phyloP scores from a whole-genome alignment of 257 asterid genomes.

The Lantana camara region DNA sequence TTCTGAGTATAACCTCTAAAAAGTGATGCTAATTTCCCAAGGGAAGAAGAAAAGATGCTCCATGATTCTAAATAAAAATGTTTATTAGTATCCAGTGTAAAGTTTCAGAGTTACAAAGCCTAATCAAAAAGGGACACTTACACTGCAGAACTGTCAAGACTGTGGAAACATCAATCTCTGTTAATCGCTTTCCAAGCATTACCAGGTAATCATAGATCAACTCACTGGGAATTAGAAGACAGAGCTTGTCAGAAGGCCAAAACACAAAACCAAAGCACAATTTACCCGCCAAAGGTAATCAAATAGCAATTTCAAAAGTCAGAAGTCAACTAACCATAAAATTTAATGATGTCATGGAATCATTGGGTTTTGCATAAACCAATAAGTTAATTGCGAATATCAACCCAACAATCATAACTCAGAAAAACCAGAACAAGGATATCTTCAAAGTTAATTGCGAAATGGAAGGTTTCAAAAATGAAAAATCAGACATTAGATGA shows the following conservation, averaged over 20 bases:
- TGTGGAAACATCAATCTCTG: slow-evolving; percentile 94
- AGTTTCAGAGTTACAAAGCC: neutral
- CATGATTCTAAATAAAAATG: neutral
- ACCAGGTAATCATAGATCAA: slow-evolving; percentile 88
- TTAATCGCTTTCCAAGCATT: slow-evolving; percentile 83
- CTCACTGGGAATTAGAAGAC: slow-evolving; percentile 59
- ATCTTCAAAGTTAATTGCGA: neutral
- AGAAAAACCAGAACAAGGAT: neutral
- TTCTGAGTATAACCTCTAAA: neutral
- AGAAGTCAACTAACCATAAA: neutral
- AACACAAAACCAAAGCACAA: slow-evolving; percentile 1
- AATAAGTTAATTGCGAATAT: neutral
- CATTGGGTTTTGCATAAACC: slow-evolving; percentile 7
- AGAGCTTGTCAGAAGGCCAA: slow-evolving; percentile 22
- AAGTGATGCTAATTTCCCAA: neutral
- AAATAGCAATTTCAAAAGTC: too few species aligned
- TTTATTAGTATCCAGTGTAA: neutral
- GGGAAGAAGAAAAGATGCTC: slow-evolving; percentile 1
- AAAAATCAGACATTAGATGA: too few species aligned
- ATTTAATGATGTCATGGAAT: neutral
- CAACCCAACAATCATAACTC: slow-evolving; percentile 1
- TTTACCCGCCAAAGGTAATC: neutral
- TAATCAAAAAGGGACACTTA: slow-evolving; percentile 36
- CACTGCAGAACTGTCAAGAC: slow-evolving; percentile 80
- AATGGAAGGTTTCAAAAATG: too few species aligned